These are phyloP conservation scores for Russula abietina DNA, from an alignment of 768 basidiomycete genomes.

Conservation along the genomic window DNA sequence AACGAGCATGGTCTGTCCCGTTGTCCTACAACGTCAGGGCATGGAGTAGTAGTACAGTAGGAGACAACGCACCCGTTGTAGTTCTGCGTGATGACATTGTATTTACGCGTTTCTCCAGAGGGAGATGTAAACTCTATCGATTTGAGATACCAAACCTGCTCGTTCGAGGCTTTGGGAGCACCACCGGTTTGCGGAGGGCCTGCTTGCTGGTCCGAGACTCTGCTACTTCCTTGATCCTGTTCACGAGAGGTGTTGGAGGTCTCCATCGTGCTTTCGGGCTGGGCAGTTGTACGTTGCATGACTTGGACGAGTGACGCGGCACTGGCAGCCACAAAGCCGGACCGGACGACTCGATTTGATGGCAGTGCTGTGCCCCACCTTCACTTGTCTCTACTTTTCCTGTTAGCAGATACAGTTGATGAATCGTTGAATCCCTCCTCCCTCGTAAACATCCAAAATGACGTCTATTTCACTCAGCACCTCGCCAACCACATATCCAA, in stretches of 20 bases:
- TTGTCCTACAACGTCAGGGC: constrained; percentile 1
- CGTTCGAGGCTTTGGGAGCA: constrained; percentile 24
- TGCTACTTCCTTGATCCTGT: not conserved
- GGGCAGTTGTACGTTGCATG: not conserved
- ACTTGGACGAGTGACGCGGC: too few species aligned
- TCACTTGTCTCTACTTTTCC: not conserved
- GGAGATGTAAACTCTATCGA: constrained; percentile 45
- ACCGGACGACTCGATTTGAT: too few species aligned
- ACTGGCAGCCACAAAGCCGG: too few species aligned
- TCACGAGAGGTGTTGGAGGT: not conserved
- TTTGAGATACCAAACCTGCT: constrained; percentile 77
- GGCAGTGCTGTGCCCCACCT: too few species aligned
- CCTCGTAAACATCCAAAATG: not conserved
- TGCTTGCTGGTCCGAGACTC: not conserved
- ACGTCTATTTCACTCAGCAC: not conserved
- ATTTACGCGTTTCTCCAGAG: constrained; percentile 28
- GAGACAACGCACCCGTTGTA: constrained; percentile 62
- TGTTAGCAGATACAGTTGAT: constrained; percentile 4
- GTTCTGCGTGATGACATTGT: constrained; percentile 76
- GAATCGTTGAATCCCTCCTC: not conserved
- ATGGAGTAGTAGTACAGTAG: not conserved
- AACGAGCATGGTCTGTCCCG: constrained; percentile 71
- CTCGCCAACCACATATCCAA: constrained; percentile 13
- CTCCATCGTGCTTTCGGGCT: not conserved
- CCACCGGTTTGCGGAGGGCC: not conserved